Evolutionary conservation across 805 yeast genomes (phyloP).

Genomic region (Kodamaea sagamina): DNA sequence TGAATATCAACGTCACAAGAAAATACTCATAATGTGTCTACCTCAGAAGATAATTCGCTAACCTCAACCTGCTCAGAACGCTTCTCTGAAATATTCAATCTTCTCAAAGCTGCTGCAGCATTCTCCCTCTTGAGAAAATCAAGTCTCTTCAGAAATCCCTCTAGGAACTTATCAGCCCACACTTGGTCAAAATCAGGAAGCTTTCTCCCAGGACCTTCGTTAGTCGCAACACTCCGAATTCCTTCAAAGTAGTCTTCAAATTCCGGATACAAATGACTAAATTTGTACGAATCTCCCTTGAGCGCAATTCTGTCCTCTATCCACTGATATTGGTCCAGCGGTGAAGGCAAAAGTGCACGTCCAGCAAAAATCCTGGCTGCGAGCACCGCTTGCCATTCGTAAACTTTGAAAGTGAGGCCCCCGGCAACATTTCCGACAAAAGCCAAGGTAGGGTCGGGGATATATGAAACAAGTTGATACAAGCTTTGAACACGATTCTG

Average conservation of each 20-base stretch:
- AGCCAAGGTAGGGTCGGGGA: slow-evolving; percentile 34
- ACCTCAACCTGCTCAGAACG: too few relatives aligned
- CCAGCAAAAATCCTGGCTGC: slow-evolving; percentile 36
- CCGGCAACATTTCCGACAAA: slow-evolving; percentile 40
- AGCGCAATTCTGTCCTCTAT: slow-evolving; percentile 22
- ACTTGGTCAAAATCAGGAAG: slow-evolving; percentile 23
- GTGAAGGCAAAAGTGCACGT: slow-evolving; percentile 29
- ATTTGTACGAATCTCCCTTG: slow-evolving; percentile 36
- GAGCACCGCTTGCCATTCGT: slow-evolving; percentile 43
- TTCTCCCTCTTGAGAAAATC: slow-evolving; percentile 6
- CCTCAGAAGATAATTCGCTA: too few relatives aligned
- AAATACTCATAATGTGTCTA: too few relatives aligned
- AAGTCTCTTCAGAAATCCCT: slow-evolving; percentile 22
- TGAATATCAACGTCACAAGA: too few relatives aligned
- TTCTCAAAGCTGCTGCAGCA: too few relatives aligned
- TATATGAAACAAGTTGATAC: slow-evolving; percentile 35
- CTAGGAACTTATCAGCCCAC: slow-evolving; percentile 22
- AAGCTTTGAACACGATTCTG: slow-evolving; percentile 31
- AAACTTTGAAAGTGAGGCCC: slow-evolving; percentile 41
- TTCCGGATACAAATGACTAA: slow-evolving; percentile 20
- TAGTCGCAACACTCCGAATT: slow-evolving; percentile 22
- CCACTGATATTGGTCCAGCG: slow-evolving; percentile 33
- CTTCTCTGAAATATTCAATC: too few relatives aligned
- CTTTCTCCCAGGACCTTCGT: slow-evolving; percentile 26
- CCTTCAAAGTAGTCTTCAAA: slow-evolving; percentile 26